Evolutionary conservation across 345 rosid species (phyloP).

Genomic region (Populus simonii): DNA sequence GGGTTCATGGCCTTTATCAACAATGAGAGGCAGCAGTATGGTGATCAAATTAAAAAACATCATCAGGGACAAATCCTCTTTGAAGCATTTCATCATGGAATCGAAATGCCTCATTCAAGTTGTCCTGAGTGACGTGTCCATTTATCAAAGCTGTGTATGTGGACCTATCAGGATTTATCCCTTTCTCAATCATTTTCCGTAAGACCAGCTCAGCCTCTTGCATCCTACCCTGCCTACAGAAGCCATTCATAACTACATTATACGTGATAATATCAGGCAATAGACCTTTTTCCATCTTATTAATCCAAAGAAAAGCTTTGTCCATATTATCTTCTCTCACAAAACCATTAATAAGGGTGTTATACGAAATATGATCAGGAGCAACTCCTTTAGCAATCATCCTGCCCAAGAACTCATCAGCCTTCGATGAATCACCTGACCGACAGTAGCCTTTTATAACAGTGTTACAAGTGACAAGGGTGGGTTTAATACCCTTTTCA

Average conservation of each 20-base stretch:
- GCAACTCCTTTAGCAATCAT: constrained; percentile 53
- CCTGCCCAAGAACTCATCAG: constrained; percentile 56
- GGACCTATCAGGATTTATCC: constrained; percentile 57
- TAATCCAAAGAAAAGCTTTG: constrained; percentile 51
- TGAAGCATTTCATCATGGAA: constrained; percentile 83
- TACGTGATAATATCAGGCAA: constrained; percentile 57
- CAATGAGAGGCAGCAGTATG: constrained; percentile 7
- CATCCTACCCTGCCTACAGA: constrained; percentile 72
- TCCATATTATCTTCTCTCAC: constrained; percentile 66
- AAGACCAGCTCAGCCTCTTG: constrained; percentile 61
- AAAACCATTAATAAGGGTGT: constrained; percentile 66
- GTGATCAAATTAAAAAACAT: constrained; percentile 6
- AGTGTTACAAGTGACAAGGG: constrained; percentile 60
- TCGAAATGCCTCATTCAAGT: constrained; percentile 72
- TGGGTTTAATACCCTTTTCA: constrained; percentile 49
- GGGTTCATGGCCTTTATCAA: constrained; percentile 57
- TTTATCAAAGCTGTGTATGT: constrained; percentile 71
- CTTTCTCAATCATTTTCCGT: constrained; percentile 64
- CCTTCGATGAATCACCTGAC: constrained; percentile 56
- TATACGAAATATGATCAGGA: constrained; percentile 62
- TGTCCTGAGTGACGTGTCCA: constrained; percentile 69
- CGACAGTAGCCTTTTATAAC: constrained; percentile 74
- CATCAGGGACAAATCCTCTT: constrained; percentile 82
- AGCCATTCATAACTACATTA: constrained; percentile 63
- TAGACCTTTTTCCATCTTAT: constrained; percentile 65